Base-by-base conservation (phyloP, 441 rosid species). In the Theobroma grandiflorum region DNA sequence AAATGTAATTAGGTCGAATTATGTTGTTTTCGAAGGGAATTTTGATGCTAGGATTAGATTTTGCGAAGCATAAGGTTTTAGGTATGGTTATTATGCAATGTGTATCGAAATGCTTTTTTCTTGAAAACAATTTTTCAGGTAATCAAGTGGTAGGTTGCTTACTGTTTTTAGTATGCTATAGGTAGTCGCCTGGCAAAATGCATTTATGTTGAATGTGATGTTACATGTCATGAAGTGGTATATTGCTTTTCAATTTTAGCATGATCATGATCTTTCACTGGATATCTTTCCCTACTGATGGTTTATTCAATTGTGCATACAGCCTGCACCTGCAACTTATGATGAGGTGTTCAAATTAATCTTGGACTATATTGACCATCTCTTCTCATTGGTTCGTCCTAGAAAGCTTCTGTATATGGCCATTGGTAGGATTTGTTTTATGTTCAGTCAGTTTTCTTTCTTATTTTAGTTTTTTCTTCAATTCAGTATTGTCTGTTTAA, bases 331-430 rank as follows among this genome's bases (percentile, higher is more conserved):
- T 74, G 82, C 96, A 61, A 90, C 98, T 42, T 97, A 94, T 78
- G 92, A 94, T 81, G 96, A 91, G 78, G 99, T 97, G 7, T 97
- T 95, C 83, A 92, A 88, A 86, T 88, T 92, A 31, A 88, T 97
- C 75, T 97, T 97, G 77, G 93, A 89, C 47, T 95, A 97, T 87
- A 93, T 91, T 87, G 99, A 97, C 74, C 98, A 95, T 88, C 82
- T 97, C 35, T 87, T 94, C 82, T 81, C 91, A 52, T 82, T 97
- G 86, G 98, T 97, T 77, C 98, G 99, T 68, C 99, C 99, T 0
- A 89, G 99, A 84, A 97, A 94, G 91, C 88, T 97, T 85, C 91
- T 97, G 74, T 97, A 81, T 82, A 75, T 97, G 95, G 99, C 99
- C 75, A 90, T 97, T 55, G 99, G 99, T 97, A 84, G 85, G 91